Conservation (phyloP, 352 stramenopile genomes). For the Globisporangium camurandrum region DNA sequence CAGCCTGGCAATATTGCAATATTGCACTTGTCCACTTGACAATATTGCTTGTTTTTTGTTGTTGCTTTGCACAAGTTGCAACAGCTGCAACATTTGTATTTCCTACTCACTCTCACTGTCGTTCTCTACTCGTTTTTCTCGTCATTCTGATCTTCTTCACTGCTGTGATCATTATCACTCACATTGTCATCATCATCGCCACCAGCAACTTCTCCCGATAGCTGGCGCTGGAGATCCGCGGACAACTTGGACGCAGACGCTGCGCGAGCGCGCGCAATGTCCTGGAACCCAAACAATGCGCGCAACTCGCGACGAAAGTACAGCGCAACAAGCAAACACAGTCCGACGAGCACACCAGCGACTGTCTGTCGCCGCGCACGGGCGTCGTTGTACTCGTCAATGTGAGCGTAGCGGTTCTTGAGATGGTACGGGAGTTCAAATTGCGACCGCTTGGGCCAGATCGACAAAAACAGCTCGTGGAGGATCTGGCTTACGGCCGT, state of each 20-base stretch:
- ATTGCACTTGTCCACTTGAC: too few relatives aligned
- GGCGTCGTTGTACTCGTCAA: slow-evolving; percentile 65
- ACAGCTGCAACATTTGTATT: slow-evolving; percentile 11
- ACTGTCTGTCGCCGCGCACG: slow-evolving; percentile 37
- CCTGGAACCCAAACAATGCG: slow-evolving; percentile 58
- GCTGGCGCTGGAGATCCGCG: slow-evolving; percentile 30
- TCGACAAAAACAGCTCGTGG: slow-evolving; percentile 88
- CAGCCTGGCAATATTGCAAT: too few relatives aligned
- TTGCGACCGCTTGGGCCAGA: slow-evolving; percentile 87
- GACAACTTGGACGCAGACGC: slow-evolving; percentile 59
- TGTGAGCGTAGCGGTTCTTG: slow-evolving; percentile 81
- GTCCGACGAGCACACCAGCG: slow-evolving; percentile 15
- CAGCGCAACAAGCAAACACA: slow-evolving; percentile 34
- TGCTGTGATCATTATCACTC: slow-evolving; percentile 10
- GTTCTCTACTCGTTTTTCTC: too few relatives aligned
- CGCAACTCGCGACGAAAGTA: slow-evolving; percentile 51
- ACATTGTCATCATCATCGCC: slow-evolving; percentile 6
- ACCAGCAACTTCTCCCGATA: too few relatives aligned
- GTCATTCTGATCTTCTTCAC: too few relatives aligned
- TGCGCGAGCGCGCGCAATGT: slow-evolving; percentile 51
- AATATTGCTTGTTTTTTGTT: too few relatives aligned
- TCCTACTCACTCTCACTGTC: background rate
- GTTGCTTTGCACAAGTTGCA: too few relatives aligned
- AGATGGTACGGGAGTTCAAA: slow-evolving; percentile 89
- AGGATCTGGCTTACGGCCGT: slow-evolving; percentile 75